These are phyloP conservation scores for Saccharomycopsis sp. DNA, from an alignment of 805 yeast genomes.

Conservation along the genomic window DNA sequence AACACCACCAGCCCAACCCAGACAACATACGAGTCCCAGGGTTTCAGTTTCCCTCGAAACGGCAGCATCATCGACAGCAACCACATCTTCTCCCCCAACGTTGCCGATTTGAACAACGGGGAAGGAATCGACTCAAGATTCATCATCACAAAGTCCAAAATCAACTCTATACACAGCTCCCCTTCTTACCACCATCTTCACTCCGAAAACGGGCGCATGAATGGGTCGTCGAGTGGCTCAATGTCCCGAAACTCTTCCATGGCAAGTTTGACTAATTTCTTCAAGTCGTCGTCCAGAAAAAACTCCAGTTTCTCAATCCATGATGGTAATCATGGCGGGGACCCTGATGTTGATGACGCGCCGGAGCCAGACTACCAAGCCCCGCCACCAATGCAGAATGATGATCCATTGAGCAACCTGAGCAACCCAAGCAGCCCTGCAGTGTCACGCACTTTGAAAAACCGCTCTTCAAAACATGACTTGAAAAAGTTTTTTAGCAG, in stretches of 20 bases:
- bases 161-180: constrained; percentile 15
- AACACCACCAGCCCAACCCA: constrained; percentile 13
- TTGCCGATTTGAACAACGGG: constrained; percentile 9
- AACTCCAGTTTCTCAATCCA: constrained; percentile 11
- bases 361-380: too few species aligned
- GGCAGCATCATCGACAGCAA: constrained; percentile 20
- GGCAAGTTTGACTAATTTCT: constrained; percentile 69
- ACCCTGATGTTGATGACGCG: too few species aligned
- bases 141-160: constrained; percentile 17
- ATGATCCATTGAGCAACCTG: too few species aligned
- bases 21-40: constrained; percentile 12
- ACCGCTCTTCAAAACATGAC: constrained; percentile 16
- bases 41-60: constrained; percentile 19
- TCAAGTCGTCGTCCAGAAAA: constrained; percentile 36
- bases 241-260: constrained; percentile 63
- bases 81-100: constrained; percentile 18
- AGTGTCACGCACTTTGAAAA: constrained; percentile 9
- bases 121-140: constrained; percentile 20
- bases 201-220: background rate
- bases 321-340: constrained; percentile 1
- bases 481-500: constrained; percentile 17
- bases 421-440: too few species aligned
- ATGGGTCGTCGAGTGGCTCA: constrained; percentile 11
- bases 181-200: background rate
- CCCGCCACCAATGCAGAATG: too few species aligned